A percentile compares a stretch with the other conserved stretches of the same genome.
These are phyloP conservation scores for Pleurotus eryngii DNA, from an alignment of 768 basidiomycete genomes.

Conservation along the genomic window DNA sequence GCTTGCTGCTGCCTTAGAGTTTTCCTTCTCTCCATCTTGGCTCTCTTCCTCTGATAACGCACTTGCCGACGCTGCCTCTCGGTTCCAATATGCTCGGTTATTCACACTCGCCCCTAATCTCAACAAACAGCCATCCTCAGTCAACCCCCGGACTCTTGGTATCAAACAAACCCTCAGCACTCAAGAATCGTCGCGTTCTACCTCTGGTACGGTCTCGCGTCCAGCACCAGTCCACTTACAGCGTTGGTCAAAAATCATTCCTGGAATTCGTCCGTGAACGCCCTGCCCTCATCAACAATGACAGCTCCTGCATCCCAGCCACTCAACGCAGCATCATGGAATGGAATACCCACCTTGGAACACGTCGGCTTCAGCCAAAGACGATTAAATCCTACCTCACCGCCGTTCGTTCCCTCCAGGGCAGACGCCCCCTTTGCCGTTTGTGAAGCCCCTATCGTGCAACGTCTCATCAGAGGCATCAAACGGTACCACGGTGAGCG, in stretches of 20 bases:
- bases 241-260: too few relatives aligned
- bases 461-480: too few relatives aligned
- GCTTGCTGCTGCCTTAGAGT: constrained; percentile 16
- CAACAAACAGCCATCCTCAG: constrained; percentile 10
- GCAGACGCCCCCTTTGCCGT: neutral
- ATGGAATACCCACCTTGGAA: too few relatives aligned
- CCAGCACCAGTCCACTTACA: constrained; percentile 8
- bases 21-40: constrained; percentile 22
- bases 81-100: constrained; percentile 20
- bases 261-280: too few relatives aligned
- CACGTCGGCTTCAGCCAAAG: too few relatives aligned
- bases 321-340: too few relatives aligned
- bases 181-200: neutral
- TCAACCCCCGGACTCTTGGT: constrained; percentile 19
- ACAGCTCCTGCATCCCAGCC: too few relatives aligned
- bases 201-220: constrained; percentile 11
- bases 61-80: constrained; percentile 25
- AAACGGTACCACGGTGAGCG: too few relatives aligned
- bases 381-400: too few relatives aligned
- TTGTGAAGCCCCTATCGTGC: constrained; percentile 25
- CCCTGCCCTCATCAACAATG: too few relatives aligned
- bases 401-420: too few relatives aligned
- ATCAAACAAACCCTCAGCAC: constrained; percentile 7
- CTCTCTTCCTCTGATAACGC: constrained; percentile 17
- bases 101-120: constrained; percentile 24